Base-by-base conservation (phyloP, 805 yeast genomes). In the Grigorovia jiainica region DNA sequence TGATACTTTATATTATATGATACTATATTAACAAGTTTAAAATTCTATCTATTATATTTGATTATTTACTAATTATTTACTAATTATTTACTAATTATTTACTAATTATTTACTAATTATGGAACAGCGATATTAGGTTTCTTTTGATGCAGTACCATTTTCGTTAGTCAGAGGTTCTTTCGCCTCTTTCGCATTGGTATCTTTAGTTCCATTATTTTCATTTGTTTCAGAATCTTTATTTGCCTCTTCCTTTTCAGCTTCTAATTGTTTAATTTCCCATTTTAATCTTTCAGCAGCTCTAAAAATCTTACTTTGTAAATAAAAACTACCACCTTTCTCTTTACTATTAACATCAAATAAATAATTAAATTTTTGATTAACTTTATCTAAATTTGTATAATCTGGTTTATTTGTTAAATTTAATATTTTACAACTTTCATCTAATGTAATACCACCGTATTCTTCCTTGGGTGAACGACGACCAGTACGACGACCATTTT, bases 271-370 rank as follows among this genome's bases (percentile, higher is more conserved):
- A 38, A 87, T 54, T 61, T 92, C 97, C 56, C 78, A 76, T 60
- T 82, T 79, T 51, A 92, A 68, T 47, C 96, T 73, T 61, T 92
- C 97, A 76, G 87, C 84, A 19, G 98, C 97, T 63, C 95, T 76
- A 63, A 77, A 87, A 19, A 92, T 90, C 66, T 92, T 92, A 41
- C 92, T 80, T 60, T 92, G 98, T 40, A 92, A 60, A 57, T 90
- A 92, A 59, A 92, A 90, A 34, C 95, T 83, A 34, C 95, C 95
- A n/a, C 95, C 95, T 63, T 87, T 87, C 47, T 89, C 97, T 62
- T 86, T 87, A 23, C 92, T 76, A 67, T 92, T 92, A 43, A 87
- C 84, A 38, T 84, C 85, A 52, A 89, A 92, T 51, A 92, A 65
- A 53, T 86, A 86, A 45, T 81, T 76, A 66, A 82, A 92, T 59